phyloP scores from a whole-genome alignment of 2,329 filamentous ascomycete species.

The Cercospora berteroae region DNA sequence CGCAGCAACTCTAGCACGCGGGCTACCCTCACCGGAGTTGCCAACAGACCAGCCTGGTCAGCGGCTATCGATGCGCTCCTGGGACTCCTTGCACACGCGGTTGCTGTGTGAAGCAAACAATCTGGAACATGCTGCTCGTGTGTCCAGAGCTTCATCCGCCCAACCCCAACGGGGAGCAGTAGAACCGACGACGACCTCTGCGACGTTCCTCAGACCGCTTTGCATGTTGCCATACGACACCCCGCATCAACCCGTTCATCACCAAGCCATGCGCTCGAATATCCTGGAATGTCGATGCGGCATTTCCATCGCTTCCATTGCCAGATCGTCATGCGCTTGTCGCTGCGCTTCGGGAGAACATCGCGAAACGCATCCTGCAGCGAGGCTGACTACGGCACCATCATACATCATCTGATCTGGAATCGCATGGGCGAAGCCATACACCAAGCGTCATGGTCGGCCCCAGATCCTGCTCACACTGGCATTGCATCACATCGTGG shows the following conservation, averaged over 20 bases:
- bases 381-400: neutral
- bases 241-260: neutral
- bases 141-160: constrained; percentile 10
- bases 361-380: neutral
- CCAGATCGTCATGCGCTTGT: neutral
- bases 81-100: neutral
- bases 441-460: neutral
- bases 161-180: neutral
- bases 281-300: neutral
- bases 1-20: neutral
- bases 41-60: neutral
- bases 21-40: neutral
- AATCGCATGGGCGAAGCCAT: neutral
- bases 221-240: neutral
- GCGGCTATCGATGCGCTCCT: constrained; percentile 11
- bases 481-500: neutral
- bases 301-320: neutral
- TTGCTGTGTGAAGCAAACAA: neutral
- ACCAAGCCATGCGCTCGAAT: neutral
- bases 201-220: constrained; percentile 10
- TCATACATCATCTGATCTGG: neutral
- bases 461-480: neutral
- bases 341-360: neutral
- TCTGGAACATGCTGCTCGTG: constrained; percentile 10
- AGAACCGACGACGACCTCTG: neutral